phyloP scores from a whole-genome alignment of 2,329 filamentous ascomycete genomes.

The Pseudogymnoascus destructans region DNA sequence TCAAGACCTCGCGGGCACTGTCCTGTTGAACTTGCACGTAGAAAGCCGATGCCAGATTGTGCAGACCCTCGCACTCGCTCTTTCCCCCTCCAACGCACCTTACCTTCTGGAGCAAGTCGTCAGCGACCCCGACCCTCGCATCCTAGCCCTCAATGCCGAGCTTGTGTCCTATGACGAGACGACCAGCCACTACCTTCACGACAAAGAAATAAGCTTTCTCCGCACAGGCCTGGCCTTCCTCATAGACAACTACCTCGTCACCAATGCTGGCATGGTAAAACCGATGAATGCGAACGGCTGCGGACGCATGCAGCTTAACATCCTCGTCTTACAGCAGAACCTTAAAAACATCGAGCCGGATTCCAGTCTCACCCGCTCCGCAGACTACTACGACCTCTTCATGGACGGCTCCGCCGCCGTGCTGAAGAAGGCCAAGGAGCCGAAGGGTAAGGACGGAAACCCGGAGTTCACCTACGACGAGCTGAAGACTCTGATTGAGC shows the following conservation, averaged over 20 bases:
- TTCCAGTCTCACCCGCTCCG: conserved; percentile 49
- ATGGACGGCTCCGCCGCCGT: conserved; percentile 51
- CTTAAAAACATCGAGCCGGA: conserved; percentile 79
- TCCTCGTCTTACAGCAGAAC: conserved; percentile 90
- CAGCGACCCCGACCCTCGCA: conserved; percentile 62
- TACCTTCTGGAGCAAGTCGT: conserved; percentile 60
- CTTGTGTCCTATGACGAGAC: conserved; percentile 83
- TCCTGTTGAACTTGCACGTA: conserved; percentile 75
- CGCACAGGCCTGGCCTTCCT: conserved; percentile 63
- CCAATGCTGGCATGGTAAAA: conserved; percentile 55
- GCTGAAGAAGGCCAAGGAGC: conserved; percentile 45
- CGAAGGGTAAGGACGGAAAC: conserved; percentile 25
- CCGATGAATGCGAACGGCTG: conserved; percentile 78
- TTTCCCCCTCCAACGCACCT: conserved; percentile 46
- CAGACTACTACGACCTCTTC: conserved; percentile 58
- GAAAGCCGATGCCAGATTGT: conserved; percentile 79
- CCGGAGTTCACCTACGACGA: conserved; percentile 51
- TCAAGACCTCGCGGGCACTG: conserved; percentile 63
- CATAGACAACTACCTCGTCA: conserved; percentile 66
- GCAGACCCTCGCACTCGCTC: conserved; percentile 55
- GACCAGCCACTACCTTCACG: conserved; percentile 57
- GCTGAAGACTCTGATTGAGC: conserved; percentile 50
- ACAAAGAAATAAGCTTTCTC: conserved; percentile 61
- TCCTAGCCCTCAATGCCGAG: conserved; percentile 72
- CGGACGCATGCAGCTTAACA: conserved; percentile 83